A percentile compares a stretch with the other conserved stretches of the same genome.
phyloP scores from a whole-genome alignment of 495 filamentous ascomycete species.

The Apiosordaria backusii region DNA sequence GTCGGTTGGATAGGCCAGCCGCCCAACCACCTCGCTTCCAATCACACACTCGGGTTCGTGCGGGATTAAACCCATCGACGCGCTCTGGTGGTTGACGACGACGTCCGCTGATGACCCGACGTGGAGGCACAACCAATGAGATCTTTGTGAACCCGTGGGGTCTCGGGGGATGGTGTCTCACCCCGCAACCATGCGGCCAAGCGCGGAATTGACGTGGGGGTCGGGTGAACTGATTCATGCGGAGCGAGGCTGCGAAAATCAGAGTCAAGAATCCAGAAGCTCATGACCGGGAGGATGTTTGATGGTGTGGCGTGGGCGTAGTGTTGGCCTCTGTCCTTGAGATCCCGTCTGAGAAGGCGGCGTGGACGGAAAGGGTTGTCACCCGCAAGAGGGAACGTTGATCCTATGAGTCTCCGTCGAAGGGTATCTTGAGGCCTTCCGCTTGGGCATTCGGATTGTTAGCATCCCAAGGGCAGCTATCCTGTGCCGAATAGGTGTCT shows the following conservation, averaged over 20 bases:
- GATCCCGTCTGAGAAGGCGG: neutral
- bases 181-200: neutral
- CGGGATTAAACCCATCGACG: neutral
- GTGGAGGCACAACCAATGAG: neutral
- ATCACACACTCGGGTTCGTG: neutral
- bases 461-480: neutral
- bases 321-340: neutral
- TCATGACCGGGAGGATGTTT: neutral
- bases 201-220: neutral
- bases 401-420: neutral
- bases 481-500: neutral
- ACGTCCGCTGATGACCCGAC: neutral
- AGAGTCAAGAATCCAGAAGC: neutral
- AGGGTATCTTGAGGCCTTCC: neutral
- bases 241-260: neutral
- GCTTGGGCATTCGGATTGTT: neutral
- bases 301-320: neutral
- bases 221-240: neutral
- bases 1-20: neutral
- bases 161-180: neutral
- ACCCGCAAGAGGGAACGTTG: neutral
- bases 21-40: neutral
- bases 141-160: neutral
- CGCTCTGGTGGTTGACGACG: neutral
- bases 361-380: neutral